phyloP scores from a whole-genome alignment of 2,329 filamentous ascomycete species.

The Penicillium sp. region DNA sequence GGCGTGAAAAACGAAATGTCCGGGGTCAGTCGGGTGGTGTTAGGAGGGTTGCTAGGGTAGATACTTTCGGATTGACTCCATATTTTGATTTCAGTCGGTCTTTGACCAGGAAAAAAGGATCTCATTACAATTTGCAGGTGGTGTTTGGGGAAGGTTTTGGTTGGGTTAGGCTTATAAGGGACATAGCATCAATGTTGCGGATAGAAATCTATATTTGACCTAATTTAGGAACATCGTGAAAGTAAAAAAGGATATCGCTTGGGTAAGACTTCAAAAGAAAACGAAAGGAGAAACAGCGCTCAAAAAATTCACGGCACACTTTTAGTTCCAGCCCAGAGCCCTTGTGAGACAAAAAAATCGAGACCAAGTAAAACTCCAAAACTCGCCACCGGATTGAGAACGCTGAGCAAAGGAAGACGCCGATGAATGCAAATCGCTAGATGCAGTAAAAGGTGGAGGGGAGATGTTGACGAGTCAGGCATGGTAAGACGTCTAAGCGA shows the following conservation, averaged over 20 bases:
- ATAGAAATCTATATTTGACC: no score
- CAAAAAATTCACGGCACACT: background rate
- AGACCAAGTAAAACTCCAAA: conserved; percentile 2
- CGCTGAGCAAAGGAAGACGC: conserved; percentile 14
- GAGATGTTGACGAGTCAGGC: conserved; percentile 2
- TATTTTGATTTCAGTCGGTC: no score
- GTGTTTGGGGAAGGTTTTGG: background rate
- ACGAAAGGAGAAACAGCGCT: background rate
- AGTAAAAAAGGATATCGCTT: conserved; percentile 10
- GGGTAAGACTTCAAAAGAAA: background rate
- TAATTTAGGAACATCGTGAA: conserved; percentile 3
- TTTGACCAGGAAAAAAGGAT: no score
- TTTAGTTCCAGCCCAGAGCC: no score
- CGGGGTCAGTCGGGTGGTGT: conserved; percentile 78
- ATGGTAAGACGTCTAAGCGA: conserved; percentile 15
- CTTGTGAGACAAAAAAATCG: no score
- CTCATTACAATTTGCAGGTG: background rate
- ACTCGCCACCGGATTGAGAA: conserved; percentile 5
- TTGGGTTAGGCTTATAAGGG: no score
- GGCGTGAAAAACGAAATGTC: conserved; percentile 75
- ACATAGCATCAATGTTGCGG: no score
- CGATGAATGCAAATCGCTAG: conserved; percentile 31
- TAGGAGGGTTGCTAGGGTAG: conserved; percentile 72
- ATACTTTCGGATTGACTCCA: no score
- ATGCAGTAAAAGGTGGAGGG: conserved; percentile 15